Evolutionary conservation across 1,284 basidiomycete genomes (phyloP).

Genomic region (Naganishia cerealis): DNA sequence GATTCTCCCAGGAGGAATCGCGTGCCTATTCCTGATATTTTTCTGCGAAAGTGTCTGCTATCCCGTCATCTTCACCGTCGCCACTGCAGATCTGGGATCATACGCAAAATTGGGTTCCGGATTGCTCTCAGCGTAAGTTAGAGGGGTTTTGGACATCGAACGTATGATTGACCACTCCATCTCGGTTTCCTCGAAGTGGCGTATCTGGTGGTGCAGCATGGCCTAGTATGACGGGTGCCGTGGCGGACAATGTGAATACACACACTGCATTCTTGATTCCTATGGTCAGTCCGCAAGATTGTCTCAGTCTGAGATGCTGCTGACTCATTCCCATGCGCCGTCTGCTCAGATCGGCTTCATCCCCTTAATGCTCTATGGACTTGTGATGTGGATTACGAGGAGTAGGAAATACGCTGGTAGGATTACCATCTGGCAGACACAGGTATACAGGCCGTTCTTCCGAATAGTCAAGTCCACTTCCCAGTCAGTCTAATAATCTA

Average conservation of each 20-base stretch:
- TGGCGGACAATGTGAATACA: constrained; percentile 35
- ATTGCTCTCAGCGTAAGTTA: constrained; percentile 36
- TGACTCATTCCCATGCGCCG: constrained; percentile 1
- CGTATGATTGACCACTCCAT: not conserved
- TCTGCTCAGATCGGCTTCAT: constrained; percentile 26
- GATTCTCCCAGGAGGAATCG: constrained; percentile 38
- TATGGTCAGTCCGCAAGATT: constrained; percentile 11
- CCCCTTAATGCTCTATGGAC: constrained; percentile 30
- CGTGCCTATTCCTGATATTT: constrained; percentile 44
- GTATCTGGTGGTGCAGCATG: constrained; percentile 42
- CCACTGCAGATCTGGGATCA: constrained; percentile 42
- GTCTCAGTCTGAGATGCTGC: too few relatives aligned
- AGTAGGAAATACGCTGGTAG: constrained; percentile 25
- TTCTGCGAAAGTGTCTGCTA: constrained; percentile 45
- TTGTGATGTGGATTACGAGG: constrained; percentile 33
- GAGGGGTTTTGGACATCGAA: not conserved
- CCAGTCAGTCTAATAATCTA: not conserved
- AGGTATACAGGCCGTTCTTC: not conserved
- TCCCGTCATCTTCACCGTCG: constrained; percentile 45
- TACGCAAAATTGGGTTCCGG: constrained; percentile 44
- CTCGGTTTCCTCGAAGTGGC: constrained; percentile 27
- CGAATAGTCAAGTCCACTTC: too few relatives aligned
- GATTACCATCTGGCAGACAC: constrained; percentile 23
- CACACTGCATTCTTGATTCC: constrained; percentile 40
- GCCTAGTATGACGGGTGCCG: constrained; percentile 39